Percentiles rank a stretch among this genome's conserved stretches.
Evolutionary conservation across 768 basidiomycete species (phyloP).

Genomic region (Russula foetens): DNA sequence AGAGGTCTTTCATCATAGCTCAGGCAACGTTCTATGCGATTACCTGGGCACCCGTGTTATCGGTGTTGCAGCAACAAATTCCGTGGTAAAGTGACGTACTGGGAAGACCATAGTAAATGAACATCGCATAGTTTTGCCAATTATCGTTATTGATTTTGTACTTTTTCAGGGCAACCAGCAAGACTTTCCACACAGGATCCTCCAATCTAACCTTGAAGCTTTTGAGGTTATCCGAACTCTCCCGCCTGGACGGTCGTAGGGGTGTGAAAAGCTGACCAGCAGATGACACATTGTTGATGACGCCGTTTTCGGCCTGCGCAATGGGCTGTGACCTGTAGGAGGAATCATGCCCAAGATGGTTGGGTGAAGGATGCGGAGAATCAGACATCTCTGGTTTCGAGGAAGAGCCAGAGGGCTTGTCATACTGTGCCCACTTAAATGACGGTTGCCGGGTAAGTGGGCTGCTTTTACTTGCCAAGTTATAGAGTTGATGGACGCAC

Average conservation of each 20-base stretch:
- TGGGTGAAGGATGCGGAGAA: constrained; percentile 74
- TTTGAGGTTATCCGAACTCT: constrained; percentile 93
- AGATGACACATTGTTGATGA: constrained; percentile 3
- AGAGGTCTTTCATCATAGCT: constrained; percentile 98
- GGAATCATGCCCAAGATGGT: constrained; percentile 66
- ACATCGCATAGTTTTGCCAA: constrained; percentile 99
- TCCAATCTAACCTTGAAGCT: no score
- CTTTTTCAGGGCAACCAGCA: constrained; percentile 96
- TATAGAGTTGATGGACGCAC: constrained; percentile 14
- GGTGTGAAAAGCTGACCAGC: constrained; percentile 22
- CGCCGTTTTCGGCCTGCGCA: constrained; percentile 7
- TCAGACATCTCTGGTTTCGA: constrained; percentile 64
- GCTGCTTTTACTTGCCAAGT: constrained; percentile 26
- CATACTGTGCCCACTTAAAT: constrained; percentile 83
- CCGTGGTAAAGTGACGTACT: constrained; percentile 38
- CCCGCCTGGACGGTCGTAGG: constrained; percentile 70
- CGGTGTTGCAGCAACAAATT: background rate
- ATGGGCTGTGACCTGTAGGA: constrained; percentile 11
- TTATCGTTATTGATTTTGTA: no score
- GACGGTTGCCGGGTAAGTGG: constrained; percentile 65
- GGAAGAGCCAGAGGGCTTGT: constrained; percentile 70
- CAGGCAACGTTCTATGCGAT: constrained; percentile 87
- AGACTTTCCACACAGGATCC: constrained; percentile 98
- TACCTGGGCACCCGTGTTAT: no score
- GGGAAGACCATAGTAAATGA: constrained; percentile 93